Evolutionary conservation across 2,329 filamentous ascomycete species (phyloP), one percentile per base, ranked within the genome.

Genomic region (Alternaria sp.): DNA sequence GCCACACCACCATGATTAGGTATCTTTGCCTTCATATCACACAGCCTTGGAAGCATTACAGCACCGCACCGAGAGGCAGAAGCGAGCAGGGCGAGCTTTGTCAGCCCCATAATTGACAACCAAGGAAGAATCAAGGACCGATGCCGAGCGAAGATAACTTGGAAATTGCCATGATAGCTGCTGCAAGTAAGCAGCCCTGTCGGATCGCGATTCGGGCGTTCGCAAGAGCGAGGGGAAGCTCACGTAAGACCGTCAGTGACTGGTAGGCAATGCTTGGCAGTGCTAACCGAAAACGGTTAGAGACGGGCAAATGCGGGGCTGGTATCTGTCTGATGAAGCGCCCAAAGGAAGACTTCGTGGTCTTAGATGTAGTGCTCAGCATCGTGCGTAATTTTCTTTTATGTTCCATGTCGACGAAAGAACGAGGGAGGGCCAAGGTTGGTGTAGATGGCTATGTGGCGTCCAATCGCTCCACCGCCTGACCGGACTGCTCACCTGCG

Each of bases 1-100:
- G 21, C 0, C 13, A 14, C 31, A 39, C 14, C 8, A 24, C 7
- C 3, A 40, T 40, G 10, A 17, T 1, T 21, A 40, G 4, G 21
- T 14, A 8, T 8, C 11, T 24, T 24, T 1, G 21, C 37, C 11
- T 17, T 40, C 11, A 14, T 40, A 7, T 11, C 21, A 40, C 21
- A 40, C 7, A 4, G 37, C 4, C 24, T 24, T 34, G n/a, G 21
- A 44, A 36, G 17, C 24, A 29, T 37, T 5, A 21, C 14, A 24
- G 3, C 39, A 28, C 21, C 9, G 26, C 39, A 23, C 5, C 1
- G 8, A 2, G 14, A 3, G 46, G 31, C 48, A 46, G 51, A 33
- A 56, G 40, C 54, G 40, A 56, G 36, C 29, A 40, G 48, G 14
- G 39, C 48, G 54, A 56, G 54, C 48, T 56, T 56, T 31, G 54